phyloP scores from a whole-genome alignment of 108 stramenopile species.

The Poteriospumella lacustris region DNA sequence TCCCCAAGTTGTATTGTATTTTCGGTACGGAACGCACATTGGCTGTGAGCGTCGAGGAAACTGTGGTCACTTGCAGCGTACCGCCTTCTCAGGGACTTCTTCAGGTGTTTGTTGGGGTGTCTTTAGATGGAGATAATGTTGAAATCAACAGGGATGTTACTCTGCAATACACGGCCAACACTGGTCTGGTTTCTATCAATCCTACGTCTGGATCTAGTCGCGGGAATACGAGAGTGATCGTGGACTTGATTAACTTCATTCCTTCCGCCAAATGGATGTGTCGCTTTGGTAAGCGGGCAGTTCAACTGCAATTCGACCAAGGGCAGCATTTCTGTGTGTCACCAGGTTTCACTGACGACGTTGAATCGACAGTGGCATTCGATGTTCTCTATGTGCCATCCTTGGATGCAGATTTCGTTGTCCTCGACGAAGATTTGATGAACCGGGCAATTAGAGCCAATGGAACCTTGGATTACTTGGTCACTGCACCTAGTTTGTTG shows the following conservation, averaged over 20 bases:
- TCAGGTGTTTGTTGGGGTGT: neutral
- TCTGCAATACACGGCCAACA: neutral
- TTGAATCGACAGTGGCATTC: neutral
- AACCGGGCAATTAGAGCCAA: neutral
- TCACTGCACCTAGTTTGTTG: too few species aligned
- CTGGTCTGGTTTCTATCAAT: neutral
- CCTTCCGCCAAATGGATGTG: neutral
- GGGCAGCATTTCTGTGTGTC: neutral
- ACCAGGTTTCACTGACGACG: neutral
- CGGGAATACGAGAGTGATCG: neutral
- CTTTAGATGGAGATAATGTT: neutral
- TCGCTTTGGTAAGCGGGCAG: neutral
- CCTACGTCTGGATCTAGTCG: neutral
- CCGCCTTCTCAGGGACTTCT: neutral
- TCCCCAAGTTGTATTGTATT: neutral
- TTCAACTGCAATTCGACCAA: neutral
- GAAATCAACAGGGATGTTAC: neutral
- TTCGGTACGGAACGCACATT: neutral
- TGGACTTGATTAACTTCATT: neutral
- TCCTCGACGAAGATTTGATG: neutral
- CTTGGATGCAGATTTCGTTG: neutral
- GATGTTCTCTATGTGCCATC: neutral
- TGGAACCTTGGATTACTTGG: neutral
- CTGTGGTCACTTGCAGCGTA: neutral
- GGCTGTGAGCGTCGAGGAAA: neutral